These are phyloP conservation scores for Ophiostoma ips DNA, from an alignment of 2,329 filamentous ascomycete genomes.

Conservation along the genomic window DNA sequence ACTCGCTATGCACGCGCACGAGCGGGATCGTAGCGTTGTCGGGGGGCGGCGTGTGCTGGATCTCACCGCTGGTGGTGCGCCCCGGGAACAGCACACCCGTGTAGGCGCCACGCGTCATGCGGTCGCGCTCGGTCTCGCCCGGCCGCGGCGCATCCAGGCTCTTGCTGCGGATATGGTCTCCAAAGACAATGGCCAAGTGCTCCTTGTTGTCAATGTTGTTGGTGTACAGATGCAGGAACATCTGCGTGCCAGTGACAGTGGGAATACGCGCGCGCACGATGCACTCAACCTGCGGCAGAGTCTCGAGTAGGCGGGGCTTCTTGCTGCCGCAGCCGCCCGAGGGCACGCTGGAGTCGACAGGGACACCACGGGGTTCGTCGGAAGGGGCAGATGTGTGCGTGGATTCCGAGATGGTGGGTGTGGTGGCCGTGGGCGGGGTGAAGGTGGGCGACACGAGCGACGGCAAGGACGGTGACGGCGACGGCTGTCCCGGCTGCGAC, in stretches of 20 bases:
- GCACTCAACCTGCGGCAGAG: slow-evolving; percentile 76
- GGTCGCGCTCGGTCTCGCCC: slow-evolving; percentile 73
- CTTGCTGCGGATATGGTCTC: slow-evolving; percentile 63
- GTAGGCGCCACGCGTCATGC: slow-evolving; percentile 92
- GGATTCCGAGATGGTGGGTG: neutral
- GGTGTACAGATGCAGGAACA: slow-evolving; percentile 91
- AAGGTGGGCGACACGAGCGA: slow-evolving; percentile 4
- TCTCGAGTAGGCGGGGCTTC: slow-evolving; percentile 57
- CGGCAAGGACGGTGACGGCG: neutral
- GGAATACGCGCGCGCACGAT: slow-evolving; percentile 90
- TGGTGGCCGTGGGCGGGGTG: slow-evolving; percentile 2
- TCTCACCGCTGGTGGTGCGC: slow-evolving; percentile 56
- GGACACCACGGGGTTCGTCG: slow-evolving; percentile 35
- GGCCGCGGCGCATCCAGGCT: slow-evolving; percentile 56
- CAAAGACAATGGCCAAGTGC: slow-evolving; percentile 94
- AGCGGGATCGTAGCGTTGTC: slow-evolving; percentile 37
- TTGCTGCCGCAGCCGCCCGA: slow-evolving; percentile 48
- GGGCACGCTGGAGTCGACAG: slow-evolving; percentile 44
- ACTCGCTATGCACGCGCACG: slow-evolving; percentile 93
- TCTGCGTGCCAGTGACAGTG: slow-evolving; percentile 80
- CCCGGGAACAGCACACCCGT: slow-evolving; percentile 78
- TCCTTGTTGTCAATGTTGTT: slow-evolving; percentile 93
- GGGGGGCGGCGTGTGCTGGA: slow-evolving; percentile 3
- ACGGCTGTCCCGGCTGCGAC: neutral
- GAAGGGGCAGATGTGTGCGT: neutral